These are phyloP conservation scores for Pezicula radicicola DNA, from an alignment of 2,329 filamentous ascomycete genomes.

Conservation along the genomic window DNA sequence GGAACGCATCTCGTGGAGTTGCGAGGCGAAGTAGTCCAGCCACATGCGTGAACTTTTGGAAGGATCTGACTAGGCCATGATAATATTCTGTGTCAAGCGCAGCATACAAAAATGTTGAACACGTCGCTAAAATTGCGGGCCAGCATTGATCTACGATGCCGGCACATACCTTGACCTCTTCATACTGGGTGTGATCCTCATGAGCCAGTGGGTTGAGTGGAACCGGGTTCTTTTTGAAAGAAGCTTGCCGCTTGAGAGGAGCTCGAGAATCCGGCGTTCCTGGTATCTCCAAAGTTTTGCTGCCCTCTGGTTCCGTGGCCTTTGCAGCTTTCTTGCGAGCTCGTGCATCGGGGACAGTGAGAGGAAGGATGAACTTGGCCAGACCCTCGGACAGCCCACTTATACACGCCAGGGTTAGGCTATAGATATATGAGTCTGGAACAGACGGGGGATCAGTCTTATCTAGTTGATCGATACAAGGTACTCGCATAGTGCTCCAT, in stretches of 20 bases:
- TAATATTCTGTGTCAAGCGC: slow-evolving; percentile 93
- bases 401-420: slow-evolving; percentile 82
- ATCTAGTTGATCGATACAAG: slow-evolving; percentile 91
- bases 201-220: slow-evolving; percentile 81
- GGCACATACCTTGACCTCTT: slow-evolving; percentile 73
- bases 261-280: slow-evolving; percentile 12
- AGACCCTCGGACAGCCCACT: slow-evolving; percentile 88
- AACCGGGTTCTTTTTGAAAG: slow-evolving; percentile 71
- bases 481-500: slow-evolving; percentile 84
- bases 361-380: slow-evolving; percentile 86
- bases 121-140: slow-evolving; percentile 92
- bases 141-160: slow-evolving; percentile 87
- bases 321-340: slow-evolving; percentile 42
- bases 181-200: slow-evolving; percentile 67
- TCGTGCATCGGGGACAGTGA: slow-evolving; percentile 76
- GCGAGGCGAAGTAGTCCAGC: slow-evolving; percentile 80
- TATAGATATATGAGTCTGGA: slow-evolving; percentile 93
- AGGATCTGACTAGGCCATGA: slow-evolving; percentile 83
- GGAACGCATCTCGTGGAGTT: slow-evolving; percentile 88
- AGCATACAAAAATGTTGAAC: slow-evolving; percentile 92
- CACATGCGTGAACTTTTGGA: slow-evolving; percentile 94
- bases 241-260: slow-evolving; percentile 56
- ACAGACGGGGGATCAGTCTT: slow-evolving; percentile 80
- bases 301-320: slow-evolving; percentile 17
- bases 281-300: slow-evolving; percentile 18